Conservation (phyloP, 1,139 yeast genomes). For the Candida buenavistaensis region DNA sequence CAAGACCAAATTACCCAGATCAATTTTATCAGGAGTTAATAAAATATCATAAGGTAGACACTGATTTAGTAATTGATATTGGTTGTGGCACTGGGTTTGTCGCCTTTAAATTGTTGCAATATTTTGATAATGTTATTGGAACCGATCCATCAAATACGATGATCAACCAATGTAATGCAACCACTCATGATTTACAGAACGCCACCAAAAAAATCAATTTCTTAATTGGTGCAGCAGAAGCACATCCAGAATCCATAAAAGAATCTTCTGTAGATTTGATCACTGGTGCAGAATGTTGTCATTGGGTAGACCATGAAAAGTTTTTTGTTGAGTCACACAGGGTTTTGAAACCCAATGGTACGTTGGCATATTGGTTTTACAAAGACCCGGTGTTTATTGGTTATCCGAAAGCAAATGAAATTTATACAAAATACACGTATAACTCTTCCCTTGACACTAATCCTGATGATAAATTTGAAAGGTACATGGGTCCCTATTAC, state of each 20-base stretch:
- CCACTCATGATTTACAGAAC: conserved; percentile 4
- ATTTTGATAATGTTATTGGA: conserved; percentile 55
- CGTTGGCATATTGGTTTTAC: conserved; percentile 79
- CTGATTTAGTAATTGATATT: conserved; percentile 54
- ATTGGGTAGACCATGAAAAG: conserved; percentile 65
- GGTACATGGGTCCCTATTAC: conserved; percentile 69
- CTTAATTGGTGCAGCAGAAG: conserved; percentile 32
- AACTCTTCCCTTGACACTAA: conserved; percentile 26
- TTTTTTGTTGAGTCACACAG: conserved; percentile 54
- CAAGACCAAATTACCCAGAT: conserved; percentile 40
- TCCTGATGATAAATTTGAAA: conserved; percentile 29
- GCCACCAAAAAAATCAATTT: conserved; percentile 23
- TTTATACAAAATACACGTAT: conserved; percentile 39
- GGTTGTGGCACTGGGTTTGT: conserved; percentile 91
- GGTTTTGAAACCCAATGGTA: conserved; percentile 58
- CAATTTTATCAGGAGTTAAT: conserved; percentile 31
- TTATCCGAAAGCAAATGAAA: conserved; percentile 40
- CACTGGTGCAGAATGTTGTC: conserved; percentile 77
- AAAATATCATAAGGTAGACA: conserved; percentile 26
- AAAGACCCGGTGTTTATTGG: conserved; percentile 60
- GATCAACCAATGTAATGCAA: conserved; percentile 49
- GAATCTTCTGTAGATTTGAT: conserved; percentile 53
- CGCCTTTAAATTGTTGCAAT: conserved; percentile 51
- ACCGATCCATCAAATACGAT: conserved; percentile 67
- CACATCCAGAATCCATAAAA: conserved; percentile 19